Percentiles rank a stretch among this genome's conserved stretches.
Evolutionary conservation across 176 grass and related monocot genomes (phyloP).

Genomic region (Areca catechu): DNA sequence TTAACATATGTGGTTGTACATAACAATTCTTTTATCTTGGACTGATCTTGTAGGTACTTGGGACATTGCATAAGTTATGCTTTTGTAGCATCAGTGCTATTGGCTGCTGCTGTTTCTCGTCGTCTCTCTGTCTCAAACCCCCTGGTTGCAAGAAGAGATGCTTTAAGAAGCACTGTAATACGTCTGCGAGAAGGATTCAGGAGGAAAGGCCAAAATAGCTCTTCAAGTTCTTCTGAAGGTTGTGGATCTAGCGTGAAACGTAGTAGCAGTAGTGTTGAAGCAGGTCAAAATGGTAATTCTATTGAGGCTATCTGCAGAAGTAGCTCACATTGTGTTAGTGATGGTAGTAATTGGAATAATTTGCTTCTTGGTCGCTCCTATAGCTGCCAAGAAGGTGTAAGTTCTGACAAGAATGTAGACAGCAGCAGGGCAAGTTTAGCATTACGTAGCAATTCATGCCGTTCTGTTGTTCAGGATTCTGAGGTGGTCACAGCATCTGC

Average conservation of each 20-base stretch:
- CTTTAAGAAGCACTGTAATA: constrained; percentile 85
- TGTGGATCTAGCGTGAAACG: constrained; percentile 97
- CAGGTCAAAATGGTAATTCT: constrained; percentile 51
- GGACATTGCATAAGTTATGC: constrained; percentile 99
- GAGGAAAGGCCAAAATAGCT: constrained; percentile 68
- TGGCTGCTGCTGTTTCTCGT: constrained; percentile 78
- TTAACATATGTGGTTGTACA: neutral
- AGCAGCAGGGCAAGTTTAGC: constrained; percentile 68
- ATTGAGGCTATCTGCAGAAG: constrained; percentile 65
- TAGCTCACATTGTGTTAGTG: constrained; percentile 43
- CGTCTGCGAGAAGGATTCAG: constrained; percentile 85
- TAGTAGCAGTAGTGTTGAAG: constrained; percentile 92
- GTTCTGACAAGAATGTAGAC: constrained; percentile 71
- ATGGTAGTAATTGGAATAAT: constrained; percentile 50
- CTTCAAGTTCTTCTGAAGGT: constrained; percentile 93
- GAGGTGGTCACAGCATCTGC: constrained; percentile 38
- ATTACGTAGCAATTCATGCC: constrained; percentile 83
- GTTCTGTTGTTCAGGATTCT: constrained; percentile 77
- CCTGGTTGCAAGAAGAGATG: constrained; percentile 77
- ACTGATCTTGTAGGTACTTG: constrained; percentile 59
- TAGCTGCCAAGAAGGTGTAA: constrained; percentile 88
- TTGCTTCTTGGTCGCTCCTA: constrained; percentile 74
- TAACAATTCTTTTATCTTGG: too few relatives aligned
- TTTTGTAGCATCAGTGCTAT: constrained; percentile 93
- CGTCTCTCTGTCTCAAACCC: constrained; percentile 82